These are phyloP conservation scores for Colletotrichum tabaci DNA, from an alignment of 2,329 filamentous ascomycete species.

Conservation along the genomic window DNA sequence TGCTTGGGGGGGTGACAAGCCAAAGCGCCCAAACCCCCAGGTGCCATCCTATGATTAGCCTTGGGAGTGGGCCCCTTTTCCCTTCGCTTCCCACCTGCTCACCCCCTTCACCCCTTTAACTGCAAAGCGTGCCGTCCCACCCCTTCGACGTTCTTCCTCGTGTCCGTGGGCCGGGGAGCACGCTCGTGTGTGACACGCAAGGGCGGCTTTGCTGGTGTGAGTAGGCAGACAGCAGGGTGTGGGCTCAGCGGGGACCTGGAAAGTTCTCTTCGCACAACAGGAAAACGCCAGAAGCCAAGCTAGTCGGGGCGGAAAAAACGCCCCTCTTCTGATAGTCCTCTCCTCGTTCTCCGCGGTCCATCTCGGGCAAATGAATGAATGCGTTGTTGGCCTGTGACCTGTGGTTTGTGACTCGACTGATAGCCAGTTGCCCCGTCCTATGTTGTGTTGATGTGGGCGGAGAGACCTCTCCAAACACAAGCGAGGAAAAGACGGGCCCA, in stretches of 20 bases:
- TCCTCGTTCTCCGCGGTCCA: not conserved
- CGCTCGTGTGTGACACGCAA: conserved; percentile 26
- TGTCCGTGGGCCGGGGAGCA: conserved; percentile 25
- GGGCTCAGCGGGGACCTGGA: conserved; percentile 22
- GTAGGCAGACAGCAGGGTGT: conserved; percentile 11
- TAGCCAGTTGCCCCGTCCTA: conserved; percentile 33
- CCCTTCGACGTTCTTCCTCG: conserved; percentile 14
- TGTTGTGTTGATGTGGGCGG: conserved; percentile 23
- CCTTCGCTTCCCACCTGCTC: conserved; percentile 9
- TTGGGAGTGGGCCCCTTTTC: conserved; percentile 21
- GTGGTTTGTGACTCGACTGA: conserved; percentile 19
- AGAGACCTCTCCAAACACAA: conserved; percentile 31
- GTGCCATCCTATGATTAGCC: conserved; percentile 41
- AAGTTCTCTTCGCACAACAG: conserved; percentile 7
- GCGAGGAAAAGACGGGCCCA: conserved; percentile 30
- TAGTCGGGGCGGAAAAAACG: not conserved
- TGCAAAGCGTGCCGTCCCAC: conserved; percentile 10
- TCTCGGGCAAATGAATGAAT: not conserved
- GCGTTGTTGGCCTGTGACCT: conserved; percentile 4
- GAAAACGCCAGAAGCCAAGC: conserved; percentile 16
- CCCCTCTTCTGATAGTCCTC: not conserved
- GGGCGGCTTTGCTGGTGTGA: conserved; percentile 18
- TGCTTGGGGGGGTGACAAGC: conserved; percentile 32
- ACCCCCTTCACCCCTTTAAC: conserved; percentile 13
- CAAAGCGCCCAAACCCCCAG: conserved; percentile 31